These are phyloP conservation scores for Alternaria brassicae DNA, from an alignment of 2,329 filamentous ascomycete species.

Conservation along the genomic window DNA sequence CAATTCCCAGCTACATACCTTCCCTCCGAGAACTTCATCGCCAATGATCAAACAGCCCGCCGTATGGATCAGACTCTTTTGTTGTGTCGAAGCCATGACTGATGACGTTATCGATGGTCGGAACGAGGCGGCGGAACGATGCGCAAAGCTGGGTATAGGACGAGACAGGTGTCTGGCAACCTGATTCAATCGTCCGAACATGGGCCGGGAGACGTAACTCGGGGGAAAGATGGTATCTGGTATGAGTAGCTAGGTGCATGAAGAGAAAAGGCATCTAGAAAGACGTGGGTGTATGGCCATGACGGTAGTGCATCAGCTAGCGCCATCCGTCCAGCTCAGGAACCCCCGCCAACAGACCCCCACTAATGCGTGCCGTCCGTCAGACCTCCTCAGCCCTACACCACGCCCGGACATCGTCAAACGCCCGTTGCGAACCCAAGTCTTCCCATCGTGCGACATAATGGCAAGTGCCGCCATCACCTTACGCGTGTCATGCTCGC, in stretches of 20 bases:
- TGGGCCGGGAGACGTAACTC: conserved; percentile 49
- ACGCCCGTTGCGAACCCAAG: conserved; percentile 8
- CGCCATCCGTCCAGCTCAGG: conserved; percentile 15
- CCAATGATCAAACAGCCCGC: conserved; percentile 94
- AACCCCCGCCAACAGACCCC: conserved; percentile 18
- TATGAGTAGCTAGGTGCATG: conserved; percentile 32
- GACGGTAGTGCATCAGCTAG: conserved; percentile 19
- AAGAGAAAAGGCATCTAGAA: conserved; percentile 11
- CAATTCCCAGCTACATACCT: conserved; percentile 63
- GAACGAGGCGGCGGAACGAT: conserved; percentile 53
- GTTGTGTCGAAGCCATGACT: conserved; percentile 59
- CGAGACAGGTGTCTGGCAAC: conserved; percentile 74
- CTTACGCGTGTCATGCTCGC: neutral
- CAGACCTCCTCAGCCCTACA: conserved; percentile 31
- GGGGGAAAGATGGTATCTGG: conserved; percentile 5
- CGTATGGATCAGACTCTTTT: conserved; percentile 77
- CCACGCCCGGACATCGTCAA: conserved; percentile 13
- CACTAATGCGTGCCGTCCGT: conserved; percentile 11
- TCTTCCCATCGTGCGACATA: conserved; percentile 1
- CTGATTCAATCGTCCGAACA: conserved; percentile 80
- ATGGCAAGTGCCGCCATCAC: conserved; percentile 29
- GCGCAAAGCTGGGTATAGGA: conserved; percentile 65
- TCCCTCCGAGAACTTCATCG: conserved; percentile 95
- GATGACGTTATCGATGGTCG: conserved; percentile 48
- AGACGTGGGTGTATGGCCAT: conserved; percentile 8